Percentiles rank a stretch among this genome's conserved stretches.
These are phyloP conservation scores for Jaapia argillacea DNA, from an alignment of 768 basidiomycete genomes.

Conservation along the genomic window DNA sequence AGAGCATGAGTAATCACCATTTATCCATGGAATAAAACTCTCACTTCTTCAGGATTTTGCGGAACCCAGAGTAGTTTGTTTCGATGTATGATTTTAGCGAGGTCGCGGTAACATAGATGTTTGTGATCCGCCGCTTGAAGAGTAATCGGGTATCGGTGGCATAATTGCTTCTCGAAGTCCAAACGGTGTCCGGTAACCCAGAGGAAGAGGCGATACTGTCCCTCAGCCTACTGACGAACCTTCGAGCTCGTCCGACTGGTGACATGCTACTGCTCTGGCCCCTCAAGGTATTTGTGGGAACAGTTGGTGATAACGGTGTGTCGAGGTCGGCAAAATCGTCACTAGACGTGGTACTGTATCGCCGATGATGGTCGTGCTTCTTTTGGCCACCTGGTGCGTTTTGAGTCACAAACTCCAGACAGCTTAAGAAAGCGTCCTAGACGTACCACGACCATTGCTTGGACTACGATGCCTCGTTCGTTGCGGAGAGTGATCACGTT, in stretches of 20 bases:
- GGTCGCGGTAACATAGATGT: slow-evolving; percentile 65
- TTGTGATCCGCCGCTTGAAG: slow-evolving; percentile 85
- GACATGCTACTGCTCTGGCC: neutral
- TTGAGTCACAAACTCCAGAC: too few species aligned
- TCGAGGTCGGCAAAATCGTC: slow-evolving; percentile 36
- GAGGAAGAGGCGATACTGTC: slow-evolving; percentile 20
- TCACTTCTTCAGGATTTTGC: slow-evolving; percentile 93
- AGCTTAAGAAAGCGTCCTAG: too few species aligned
- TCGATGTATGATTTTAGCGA: slow-evolving; percentile 83
- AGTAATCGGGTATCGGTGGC: slow-evolving; percentile 76
- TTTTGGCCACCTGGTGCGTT: slow-evolving; percentile 9
- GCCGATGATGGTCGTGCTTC: slow-evolving; percentile 10
- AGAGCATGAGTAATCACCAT: slow-evolving; percentile 4
- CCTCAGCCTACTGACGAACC: neutral
- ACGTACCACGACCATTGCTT: neutral
- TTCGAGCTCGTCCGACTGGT: neutral
- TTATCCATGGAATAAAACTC: slow-evolving; percentile 12
- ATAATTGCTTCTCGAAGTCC: slow-evolving; percentile 72
- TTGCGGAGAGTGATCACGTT: slow-evolving; percentile 3
- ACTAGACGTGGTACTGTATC: slow-evolving; percentile 40
- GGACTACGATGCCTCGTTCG: neutral
- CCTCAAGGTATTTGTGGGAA: too few species aligned
- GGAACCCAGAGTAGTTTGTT: slow-evolving; percentile 86
- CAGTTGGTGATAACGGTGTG: slow-evolving; percentile 14
- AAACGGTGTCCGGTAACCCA: slow-evolving; percentile 40